Evolutionary conservation across 352 stramenopile genomes (phyloP), one percentile per base, ranked within the genome.

Genomic region (Phytopythium litorale): DNA sequence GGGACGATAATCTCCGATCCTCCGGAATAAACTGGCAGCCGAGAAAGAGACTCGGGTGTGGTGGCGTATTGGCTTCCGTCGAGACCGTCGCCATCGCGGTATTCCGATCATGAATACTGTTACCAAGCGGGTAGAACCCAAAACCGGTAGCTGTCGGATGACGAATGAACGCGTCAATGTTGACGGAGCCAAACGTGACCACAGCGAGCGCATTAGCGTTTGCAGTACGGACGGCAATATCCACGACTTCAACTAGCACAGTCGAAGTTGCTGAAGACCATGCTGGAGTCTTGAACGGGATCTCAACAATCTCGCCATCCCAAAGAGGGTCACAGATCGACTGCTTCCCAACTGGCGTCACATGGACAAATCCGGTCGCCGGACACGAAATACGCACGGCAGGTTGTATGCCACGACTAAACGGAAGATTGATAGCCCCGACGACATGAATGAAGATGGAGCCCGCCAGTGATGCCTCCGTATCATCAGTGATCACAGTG

Each of bases 11-110:
- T 37, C 65, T 56, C 19, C 54, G 51, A 0, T 58, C 59, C 5
- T 51, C 54, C 5, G 76, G 73, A n/a, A 86, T 62, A 62, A 76
- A 86, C 32, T 83, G 76, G 45, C 68, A 78, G 7, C 73, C 73
- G 5, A 86, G 18, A 7, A 79, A 62, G 16, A 86, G 51, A 25
- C 63, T 65, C 4, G 73, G 51, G 7, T 58, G 35, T 12, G 62
- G 60, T 1, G 18, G n/a, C 19, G 4, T 16, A 18, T 43, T 16
- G 37, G 12, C 37, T 43, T 43, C 12, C 18, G 37, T 18, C 37
- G 37, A 13, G 13, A 2, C n/a, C 18, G 37, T 18, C 37, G 37
- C 12, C 37, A 13, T n/a, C 12, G 37, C 1, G 4, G 4, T 6
- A 21, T 46, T 23, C 4, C 40, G 40, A 23, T 46, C 40, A 21